Evolutionary conservation across 176 grass and related monocot genomes (phyloP).

Genomic region (Bothriochloa decipiens): DNA sequence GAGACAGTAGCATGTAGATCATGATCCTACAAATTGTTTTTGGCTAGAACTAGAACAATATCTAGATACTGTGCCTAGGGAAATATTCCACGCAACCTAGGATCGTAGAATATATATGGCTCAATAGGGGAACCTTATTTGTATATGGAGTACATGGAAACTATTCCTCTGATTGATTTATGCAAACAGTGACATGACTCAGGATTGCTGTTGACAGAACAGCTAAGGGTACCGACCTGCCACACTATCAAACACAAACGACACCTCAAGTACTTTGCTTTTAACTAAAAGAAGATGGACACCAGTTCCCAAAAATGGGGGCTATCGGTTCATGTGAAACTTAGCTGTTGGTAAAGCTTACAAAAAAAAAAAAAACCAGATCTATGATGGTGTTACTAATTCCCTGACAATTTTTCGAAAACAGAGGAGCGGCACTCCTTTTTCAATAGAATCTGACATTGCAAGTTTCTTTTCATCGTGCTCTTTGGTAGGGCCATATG

Average conservation of each 20-base stretch:
- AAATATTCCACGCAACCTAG: not conserved
- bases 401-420: not conserved
- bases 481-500: not conserved
- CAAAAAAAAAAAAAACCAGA: not conserved
- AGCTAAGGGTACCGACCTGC: not conserved
- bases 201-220: not conserved
- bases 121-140: not conserved
- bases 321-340: not conserved
- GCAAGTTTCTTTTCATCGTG: not conserved
- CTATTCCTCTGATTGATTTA: not conserved
- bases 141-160: not conserved
- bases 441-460: constrained; percentile 19
- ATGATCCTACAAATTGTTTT: not conserved
- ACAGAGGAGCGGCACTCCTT: not conserved
- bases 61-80: not conserved
- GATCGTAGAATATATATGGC: not conserved
- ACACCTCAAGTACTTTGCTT: not conserved
- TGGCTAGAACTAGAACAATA: not conserved
- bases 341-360: not conserved
- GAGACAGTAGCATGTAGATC: not conserved
- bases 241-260: not conserved
- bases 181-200: not conserved
- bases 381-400: not conserved
- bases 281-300: constrained; percentile 20
- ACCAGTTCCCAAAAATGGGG: not conserved